Evolutionary conservation across 495 filamentous ascomycete species (phyloP).

Genomic region (Trichoderma reesei): DNA sequence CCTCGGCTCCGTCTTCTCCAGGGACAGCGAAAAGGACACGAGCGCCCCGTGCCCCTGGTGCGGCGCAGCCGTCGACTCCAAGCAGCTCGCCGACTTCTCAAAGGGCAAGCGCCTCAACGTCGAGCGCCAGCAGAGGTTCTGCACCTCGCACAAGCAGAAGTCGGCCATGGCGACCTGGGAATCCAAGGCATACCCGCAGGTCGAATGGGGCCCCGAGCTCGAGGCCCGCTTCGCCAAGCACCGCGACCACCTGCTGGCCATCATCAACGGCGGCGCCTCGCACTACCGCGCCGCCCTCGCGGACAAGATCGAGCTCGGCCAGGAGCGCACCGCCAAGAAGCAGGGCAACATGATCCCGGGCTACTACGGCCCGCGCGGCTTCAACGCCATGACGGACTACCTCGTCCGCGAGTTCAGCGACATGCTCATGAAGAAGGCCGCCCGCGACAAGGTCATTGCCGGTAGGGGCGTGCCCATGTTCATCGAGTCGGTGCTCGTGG

Average conservation of each 20-base stretch:
- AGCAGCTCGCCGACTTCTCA: conserved; percentile 39
- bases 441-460: conserved; percentile 59
- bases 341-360: conserved; percentile 49
- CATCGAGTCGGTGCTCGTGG: conserved; percentile 77
- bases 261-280: conserved; percentile 52
- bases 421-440: conserved; percentile 51
- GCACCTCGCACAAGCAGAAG: conserved; percentile 53
- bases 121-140: conserved; percentile 58
- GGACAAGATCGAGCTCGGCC: conserved; percentile 47
- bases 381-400: conserved; percentile 51
- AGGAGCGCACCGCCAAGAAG: conserved; percentile 50
- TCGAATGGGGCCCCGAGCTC: conserved; percentile 58
- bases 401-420: conserved; percentile 53
- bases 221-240: conserved; percentile 52
- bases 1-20: neutral
- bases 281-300: conserved; percentile 54
- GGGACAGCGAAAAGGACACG: neutral
- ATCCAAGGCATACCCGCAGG: conserved; percentile 59
- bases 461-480: conserved; percentile 62
- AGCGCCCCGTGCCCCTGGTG: conserved; percentile 58
- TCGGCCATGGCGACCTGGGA: conserved; percentile 53
- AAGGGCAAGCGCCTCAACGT: conserved; percentile 43
- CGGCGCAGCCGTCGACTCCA: conserved; percentile 45
- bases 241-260: conserved; percentile 40
- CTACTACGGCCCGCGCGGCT: conserved; percentile 80